Percentiles rank a stretch among this genome's conserved stretches.
Evolutionary conservation across 352 stramenopile genomes (phyloP).

Genomic region (Globisporangium cystogenes): DNA sequence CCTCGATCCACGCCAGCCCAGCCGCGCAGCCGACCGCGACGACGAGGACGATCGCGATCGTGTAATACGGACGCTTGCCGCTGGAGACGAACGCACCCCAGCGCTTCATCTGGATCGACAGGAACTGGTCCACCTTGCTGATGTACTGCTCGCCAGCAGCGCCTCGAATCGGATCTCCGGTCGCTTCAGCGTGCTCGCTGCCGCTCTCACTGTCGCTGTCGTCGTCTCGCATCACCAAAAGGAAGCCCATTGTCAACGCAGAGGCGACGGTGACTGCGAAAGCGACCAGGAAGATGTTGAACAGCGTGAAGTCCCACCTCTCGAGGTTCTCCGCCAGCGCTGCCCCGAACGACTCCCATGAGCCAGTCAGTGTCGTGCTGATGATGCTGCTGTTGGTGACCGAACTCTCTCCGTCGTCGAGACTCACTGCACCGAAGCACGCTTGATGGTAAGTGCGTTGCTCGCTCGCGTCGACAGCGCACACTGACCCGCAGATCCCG

Average conservation of each 20-base stretch:
- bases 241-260: constrained; percentile 34
- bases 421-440: constrained; percentile 27
- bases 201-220: constrained; percentile 4
- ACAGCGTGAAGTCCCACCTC: constrained; percentile 25
- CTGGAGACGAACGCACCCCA: constrained; percentile 34
- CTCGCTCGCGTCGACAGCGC: constrained; percentile 28
- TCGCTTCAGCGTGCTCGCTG: not conserved
- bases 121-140: constrained; percentile 23
- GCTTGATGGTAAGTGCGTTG: constrained; percentile 28
- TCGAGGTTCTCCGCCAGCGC: constrained; percentile 38
- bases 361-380: constrained; percentile 6
- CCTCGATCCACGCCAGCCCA: constrained; percentile 27
- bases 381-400: not conserved
- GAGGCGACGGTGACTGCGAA: constrained; percentile 36
- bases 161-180: not conserved
- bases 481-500: constrained; percentile 59
- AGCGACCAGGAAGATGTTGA: constrained; percentile 55
- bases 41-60: constrained; percentile 18
- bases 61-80: constrained; percentile 16
- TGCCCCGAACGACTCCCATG: constrained; percentile 32
- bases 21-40: constrained; percentile 13
- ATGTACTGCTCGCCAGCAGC: constrained; percentile 13
- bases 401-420: constrained; percentile 5
- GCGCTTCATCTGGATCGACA: constrained; percentile 22
- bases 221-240: constrained; percentile 31